These are phyloP conservation scores for Quercus cerris DNA, from an alignment of 306 rosid genomes.

Conservation along the genomic window DNA sequence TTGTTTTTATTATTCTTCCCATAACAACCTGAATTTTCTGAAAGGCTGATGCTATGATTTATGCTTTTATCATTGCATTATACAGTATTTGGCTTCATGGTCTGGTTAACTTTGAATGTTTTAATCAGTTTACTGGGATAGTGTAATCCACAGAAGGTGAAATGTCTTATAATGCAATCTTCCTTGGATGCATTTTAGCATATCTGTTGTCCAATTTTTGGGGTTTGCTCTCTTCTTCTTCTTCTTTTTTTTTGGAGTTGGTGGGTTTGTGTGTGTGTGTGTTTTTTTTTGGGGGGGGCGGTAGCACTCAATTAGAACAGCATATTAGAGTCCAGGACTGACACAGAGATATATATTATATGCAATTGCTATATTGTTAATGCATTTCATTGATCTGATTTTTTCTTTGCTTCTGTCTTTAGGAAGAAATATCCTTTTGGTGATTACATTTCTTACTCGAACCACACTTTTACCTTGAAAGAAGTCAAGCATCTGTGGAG, in stretches of 20 bases:
- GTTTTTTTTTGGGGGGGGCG: too few species aligned
- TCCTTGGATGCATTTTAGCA: background rate
- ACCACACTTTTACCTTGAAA: conserved; percentile 74
- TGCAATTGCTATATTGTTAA: background rate
- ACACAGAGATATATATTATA: background rate
- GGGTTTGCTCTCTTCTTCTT: background rate
- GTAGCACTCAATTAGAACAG: background rate
- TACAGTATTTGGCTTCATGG: background rate
- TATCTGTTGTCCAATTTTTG: background rate
- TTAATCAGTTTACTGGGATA: background rate
- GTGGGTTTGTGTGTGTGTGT: too few species aligned
- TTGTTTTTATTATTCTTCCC: background rate
- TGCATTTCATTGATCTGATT: conserved; percentile 22
- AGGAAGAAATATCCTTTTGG: conserved; percentile 89
- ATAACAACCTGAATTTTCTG: background rate
- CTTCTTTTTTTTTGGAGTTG: background rate
- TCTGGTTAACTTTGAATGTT: background rate
- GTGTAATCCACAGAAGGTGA: background rate
- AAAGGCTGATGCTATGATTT: background rate
- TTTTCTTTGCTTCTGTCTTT: conserved; percentile 33
- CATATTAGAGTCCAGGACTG: background rate
- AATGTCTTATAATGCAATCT: background rate
- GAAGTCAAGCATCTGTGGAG: conserved; percentile 97
- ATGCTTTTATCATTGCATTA: background rate
- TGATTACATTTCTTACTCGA: conserved; percentile 77